A percentile compares a stretch with the other conserved stretches of the same genome.
Conservation (phyloP, 192 early-diverging fungal genomes). For the Cladochytrium replicatum region DNA sequence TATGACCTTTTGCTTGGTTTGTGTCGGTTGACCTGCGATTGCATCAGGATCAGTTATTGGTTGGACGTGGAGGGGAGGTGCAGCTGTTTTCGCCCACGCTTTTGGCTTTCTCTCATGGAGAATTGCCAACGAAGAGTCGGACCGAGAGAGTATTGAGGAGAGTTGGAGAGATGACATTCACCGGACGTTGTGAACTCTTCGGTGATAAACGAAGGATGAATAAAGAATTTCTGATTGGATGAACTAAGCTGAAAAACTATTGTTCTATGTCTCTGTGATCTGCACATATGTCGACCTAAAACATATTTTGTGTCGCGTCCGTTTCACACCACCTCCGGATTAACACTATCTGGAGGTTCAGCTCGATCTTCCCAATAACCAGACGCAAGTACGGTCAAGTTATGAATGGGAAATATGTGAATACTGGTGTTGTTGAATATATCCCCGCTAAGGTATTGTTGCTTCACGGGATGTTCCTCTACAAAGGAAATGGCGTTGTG, state of each 20-base stretch:
- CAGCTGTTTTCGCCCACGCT: too few relatives aligned
- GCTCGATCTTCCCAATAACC: too few relatives aligned
- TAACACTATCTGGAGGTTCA: too few relatives aligned
- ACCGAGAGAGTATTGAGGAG: neutral
- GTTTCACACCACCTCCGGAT: too few relatives aligned
- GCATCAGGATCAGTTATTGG: too few relatives aligned
- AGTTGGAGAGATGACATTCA: neutral
- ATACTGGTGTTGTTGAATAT: conserved; percentile 26
- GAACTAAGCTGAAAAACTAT: neutral
- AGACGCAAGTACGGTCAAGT: too few relatives aligned
- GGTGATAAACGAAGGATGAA: neutral
- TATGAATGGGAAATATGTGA: conserved; percentile 27
- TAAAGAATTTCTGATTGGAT: neutral
- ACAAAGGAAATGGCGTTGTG: neutral
- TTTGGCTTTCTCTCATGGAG: neutral
- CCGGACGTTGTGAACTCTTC: neutral
- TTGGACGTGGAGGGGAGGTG: too few relatives aligned
- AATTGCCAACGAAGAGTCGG: neutral
- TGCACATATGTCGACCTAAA: too few relatives aligned
- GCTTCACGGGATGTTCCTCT: too few relatives aligned
- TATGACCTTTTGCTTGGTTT: neutral
- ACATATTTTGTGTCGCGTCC: too few relatives aligned
- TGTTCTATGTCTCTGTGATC: too few relatives aligned
- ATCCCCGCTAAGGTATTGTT: conserved; percentile 1
- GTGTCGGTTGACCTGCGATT: too few relatives aligned